A percentile compares a stretch with the other conserved stretches of the same genome.
phyloP scores from a whole-genome alignment of 768 basidiomycete genomes.

The Mycena galericulata region DNA sequence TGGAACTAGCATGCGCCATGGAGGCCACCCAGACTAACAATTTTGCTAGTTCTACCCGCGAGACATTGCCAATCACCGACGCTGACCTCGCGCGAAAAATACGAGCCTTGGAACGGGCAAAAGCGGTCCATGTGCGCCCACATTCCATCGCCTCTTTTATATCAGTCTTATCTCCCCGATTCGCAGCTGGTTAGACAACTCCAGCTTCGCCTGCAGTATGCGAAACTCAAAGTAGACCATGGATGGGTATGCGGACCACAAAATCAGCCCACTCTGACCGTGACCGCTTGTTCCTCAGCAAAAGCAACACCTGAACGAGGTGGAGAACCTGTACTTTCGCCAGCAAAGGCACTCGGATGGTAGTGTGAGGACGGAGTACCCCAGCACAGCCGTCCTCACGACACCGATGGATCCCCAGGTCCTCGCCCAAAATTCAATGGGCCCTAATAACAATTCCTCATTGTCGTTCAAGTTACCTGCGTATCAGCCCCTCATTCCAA shows the following conservation, averaged over 20 bases:
- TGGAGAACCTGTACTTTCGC: constrained; percentile 86
- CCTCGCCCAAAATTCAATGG: no score
- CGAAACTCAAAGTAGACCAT: constrained; percentile 82
- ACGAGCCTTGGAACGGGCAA: constrained; percentile 63
- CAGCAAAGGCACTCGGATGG: constrained; percentile 43
- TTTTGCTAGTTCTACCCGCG: not conserved
- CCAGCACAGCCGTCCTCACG: not conserved
- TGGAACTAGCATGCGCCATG: no score
- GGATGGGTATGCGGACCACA: constrained; percentile 68
- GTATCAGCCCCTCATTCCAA: not conserved
- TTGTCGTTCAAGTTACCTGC: constrained; percentile 15
- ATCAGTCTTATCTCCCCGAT: constrained; percentile 1
- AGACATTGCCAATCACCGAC: constrained; percentile 1
- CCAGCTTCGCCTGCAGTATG: constrained; percentile 81
- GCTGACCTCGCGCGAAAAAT: constrained; percentile 48
- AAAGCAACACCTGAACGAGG: constrained; percentile 83
- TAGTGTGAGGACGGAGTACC: not conserved
- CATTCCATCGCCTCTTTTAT: not conserved
- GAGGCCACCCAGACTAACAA: not conserved
- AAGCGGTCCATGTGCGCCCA: constrained; percentile 62
- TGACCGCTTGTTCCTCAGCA: constrained; percentile 56
- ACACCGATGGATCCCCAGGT: constrained; percentile 7
- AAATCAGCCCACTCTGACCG: not conserved
- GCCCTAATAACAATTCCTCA: constrained; percentile 17
- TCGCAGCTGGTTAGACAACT: constrained; percentile 76